Evolutionary conservation across 805 yeast genomes (phyloP).

Genomic region (Wickerhamomyces strasburgensis): DNA sequence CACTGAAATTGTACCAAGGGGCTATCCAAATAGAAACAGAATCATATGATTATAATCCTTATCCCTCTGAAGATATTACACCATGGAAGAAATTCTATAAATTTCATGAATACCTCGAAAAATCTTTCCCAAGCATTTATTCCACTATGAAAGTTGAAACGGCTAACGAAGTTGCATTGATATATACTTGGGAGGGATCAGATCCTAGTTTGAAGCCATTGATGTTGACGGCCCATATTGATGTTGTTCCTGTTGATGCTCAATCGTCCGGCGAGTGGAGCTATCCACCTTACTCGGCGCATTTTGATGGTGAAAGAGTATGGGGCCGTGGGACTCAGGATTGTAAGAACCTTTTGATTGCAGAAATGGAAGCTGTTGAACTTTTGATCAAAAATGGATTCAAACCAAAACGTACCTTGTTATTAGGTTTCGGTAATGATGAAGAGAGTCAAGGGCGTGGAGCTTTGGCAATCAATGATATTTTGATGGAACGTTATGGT

Average conservation of each 20-base stretch:
- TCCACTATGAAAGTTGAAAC: constrained; percentile 41
- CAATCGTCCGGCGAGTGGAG: constrained; percentile 56
- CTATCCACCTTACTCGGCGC: constrained; percentile 59
- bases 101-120: constrained; percentile 46
- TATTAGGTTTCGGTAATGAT: constrained; percentile 69
- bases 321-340: constrained; percentile 79
- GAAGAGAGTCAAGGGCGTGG: constrained; percentile 61
- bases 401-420: constrained; percentile 52
- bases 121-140: constrained; percentile 52
- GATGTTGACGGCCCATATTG: constrained; percentile 72
- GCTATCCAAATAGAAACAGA: constrained; percentile 65
- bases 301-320: constrained; percentile 53
- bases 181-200: constrained; percentile 63
- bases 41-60: constrained; percentile 41
- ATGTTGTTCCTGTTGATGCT: constrained; percentile 70
- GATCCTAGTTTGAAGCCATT: constrained; percentile 51
- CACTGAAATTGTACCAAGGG: constrained; percentile 44
- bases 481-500: constrained; percentile 52
- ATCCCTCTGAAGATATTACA: constrained; percentile 27
- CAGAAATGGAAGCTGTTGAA: constrained; percentile 60
- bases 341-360: constrained; percentile 64
- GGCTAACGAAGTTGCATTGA: constrained; percentile 60
- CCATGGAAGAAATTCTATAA: constrained; percentile 29
- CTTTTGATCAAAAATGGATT: constrained; percentile 43
- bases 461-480: constrained; percentile 33